Evolutionary conservation across 495 filamentous ascomycete genomes (phyloP), one percentile per base, ranked within the genome.

Genomic region (Aspergillus sparsus): DNA sequence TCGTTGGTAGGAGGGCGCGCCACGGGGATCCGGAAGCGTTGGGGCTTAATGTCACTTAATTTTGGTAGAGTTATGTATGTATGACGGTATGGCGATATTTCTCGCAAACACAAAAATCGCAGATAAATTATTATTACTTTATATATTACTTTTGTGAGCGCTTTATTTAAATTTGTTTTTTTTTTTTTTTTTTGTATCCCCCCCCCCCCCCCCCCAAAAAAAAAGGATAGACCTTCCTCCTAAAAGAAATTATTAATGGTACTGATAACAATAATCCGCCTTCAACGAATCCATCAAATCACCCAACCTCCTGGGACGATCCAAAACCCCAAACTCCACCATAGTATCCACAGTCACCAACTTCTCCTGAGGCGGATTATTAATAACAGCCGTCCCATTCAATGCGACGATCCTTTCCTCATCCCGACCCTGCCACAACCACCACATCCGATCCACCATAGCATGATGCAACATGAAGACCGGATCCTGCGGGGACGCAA

Each of bases 401-500:
- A 74, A 21, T 49, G 66, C 66, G 33, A 49, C 21, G 34, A 64
- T 61, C 15, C 66, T 60, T 36, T 39, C 59, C 32, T 8, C 16
- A 39, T 68, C 66, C 15, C 7, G 9, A 6, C 41, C 55, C 66
- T 86, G 83, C 84, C 84, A 87, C 15, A 74, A 66, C 73, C 76
- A 78, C 83, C 83, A 87, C 13, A 85, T 35, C 1, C 83, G 77
- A 65, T 85, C 84, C 0, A 87, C 67, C 62, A 83, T 75, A 5
- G 72, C 74, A 61, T 86, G 82, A 63, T 86, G 84, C 53, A 86
- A 74, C 62, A 80, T 82, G 64, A 85, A 85, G 0, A 82, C 66
- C 5, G 83, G 84, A 60, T 87, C 84, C 35, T 72, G 69, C 27
- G 67, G 62, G 5, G 65, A 70, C 2, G 69, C 59, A 33, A 74